phyloP scores from a whole-genome alignment of 208 protist genomes.

The Leishmania major region DNA sequence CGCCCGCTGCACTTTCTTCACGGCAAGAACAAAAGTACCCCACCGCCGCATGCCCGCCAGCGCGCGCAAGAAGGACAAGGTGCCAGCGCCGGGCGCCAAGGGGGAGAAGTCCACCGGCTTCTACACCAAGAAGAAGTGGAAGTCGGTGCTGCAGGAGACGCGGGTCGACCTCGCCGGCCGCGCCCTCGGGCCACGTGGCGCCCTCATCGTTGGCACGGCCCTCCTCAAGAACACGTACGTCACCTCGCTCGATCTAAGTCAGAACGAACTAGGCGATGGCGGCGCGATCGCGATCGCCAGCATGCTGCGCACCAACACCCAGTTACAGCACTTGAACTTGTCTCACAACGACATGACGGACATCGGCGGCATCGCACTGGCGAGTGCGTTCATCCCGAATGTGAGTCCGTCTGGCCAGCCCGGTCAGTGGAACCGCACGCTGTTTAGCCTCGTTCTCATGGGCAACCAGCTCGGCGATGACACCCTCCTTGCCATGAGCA shows the following conservation, averaged over 20 bases:
- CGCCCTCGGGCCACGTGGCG: conserved; percentile 56
- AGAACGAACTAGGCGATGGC: conserved; percentile 78
- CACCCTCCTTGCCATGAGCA: conserved; percentile 84
- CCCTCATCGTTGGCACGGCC: conserved; percentile 66
- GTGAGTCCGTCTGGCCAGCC: conserved; percentile 79
- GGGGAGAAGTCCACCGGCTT: conserved; percentile 79
- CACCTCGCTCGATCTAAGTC: conserved; percentile 58
- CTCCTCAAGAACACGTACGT: conserved; percentile 72
- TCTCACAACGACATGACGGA: conserved; percentile 82
- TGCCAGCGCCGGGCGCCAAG: conserved; percentile 72
- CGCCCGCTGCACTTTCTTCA: background rate
- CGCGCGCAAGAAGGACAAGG: conserved; percentile 54
- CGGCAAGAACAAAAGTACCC: background rate
- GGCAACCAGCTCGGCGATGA: conserved; percentile 79
- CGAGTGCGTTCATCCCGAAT: conserved; percentile 84
- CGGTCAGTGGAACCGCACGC: conserved; percentile 83
- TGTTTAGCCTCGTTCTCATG: conserved; percentile 71
- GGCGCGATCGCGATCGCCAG: conserved; percentile 72
- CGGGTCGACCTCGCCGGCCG: conserved; percentile 64
- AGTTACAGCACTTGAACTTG: conserved; percentile 72
- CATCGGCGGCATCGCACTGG: conserved; percentile 83
- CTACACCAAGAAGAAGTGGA: conserved; percentile 82
- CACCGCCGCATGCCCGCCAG: background rate
- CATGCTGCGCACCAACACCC: conserved; percentile 66
- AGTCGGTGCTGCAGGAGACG: conserved; percentile 48